phyloP scores from a whole-genome alignment of 148 eudicot genomes.

The Nepenthes mirabilis region DNA sequence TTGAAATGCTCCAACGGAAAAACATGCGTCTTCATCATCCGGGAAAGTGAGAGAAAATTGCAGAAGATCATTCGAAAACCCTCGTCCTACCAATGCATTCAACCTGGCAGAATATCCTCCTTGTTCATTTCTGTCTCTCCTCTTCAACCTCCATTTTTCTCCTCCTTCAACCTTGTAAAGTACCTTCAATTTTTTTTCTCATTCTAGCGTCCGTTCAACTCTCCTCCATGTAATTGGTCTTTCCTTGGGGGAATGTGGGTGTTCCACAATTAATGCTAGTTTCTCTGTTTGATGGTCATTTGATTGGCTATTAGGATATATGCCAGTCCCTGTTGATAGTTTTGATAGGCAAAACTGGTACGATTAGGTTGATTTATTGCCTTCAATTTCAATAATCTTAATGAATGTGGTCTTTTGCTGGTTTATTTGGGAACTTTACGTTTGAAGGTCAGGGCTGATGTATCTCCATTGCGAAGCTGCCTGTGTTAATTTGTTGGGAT shows the following conservation, averaged over 20 bases:
- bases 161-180: not conserved
- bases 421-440: too few species aligned
- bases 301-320: not conserved
- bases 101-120: not conserved
- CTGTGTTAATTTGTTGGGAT: too few species aligned
- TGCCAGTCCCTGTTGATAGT: not conserved
- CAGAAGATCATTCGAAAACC: slow-evolving; percentile 5
- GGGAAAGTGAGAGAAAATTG: slow-evolving; percentile 2
- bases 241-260: not conserved
- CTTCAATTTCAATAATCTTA: too few species aligned
- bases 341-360: not conserved
- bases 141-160: not conserved
- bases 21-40: not conserved
- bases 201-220: not conserved
- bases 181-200: not conserved
- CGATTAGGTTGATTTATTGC: too few species aligned
- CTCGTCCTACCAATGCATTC: not conserved
- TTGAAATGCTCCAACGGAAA: too few species aligned
- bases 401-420: too few species aligned
- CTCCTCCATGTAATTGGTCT: not conserved
- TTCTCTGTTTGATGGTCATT: not conserved
- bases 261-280: not conserved
- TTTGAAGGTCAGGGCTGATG: too few species aligned
- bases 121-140: not conserved
- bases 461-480: too few species aligned